Percentiles rank a stretch among this genome's conserved stretches.
Evolutionary conservation across 2,329 filamentous ascomycete genomes (phyloP).

Genomic region (Ambrosiella xylebori): DNA sequence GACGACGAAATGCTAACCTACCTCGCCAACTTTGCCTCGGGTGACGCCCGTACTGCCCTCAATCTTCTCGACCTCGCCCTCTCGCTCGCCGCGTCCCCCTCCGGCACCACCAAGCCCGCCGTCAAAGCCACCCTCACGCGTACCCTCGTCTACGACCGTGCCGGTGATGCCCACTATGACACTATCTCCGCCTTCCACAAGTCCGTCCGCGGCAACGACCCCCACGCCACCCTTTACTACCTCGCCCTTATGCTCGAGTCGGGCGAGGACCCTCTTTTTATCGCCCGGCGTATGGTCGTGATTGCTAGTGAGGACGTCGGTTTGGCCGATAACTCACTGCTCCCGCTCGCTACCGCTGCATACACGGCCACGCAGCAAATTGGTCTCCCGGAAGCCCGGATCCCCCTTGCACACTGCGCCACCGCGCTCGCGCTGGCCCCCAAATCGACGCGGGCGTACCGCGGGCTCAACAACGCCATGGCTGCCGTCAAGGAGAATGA

Average conservation of each 20-base stretch:
- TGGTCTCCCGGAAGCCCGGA: constrained; percentile 85
- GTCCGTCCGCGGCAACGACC: constrained; percentile 69
- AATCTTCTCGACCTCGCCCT: constrained; percentile 85
- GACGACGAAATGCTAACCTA: constrained; percentile 65
- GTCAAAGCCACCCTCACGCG: constrained; percentile 76
- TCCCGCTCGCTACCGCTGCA: constrained; percentile 68
- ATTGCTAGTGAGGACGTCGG: constrained; percentile 91
- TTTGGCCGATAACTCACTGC: constrained; percentile 67
- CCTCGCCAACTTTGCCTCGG: constrained; percentile 72
- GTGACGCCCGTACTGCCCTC: constrained; percentile 80
- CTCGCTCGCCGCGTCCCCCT: constrained; percentile 44
- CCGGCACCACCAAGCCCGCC: constrained; percentile 51
- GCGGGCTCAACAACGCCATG: constrained; percentile 65
- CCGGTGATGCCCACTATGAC: constrained; percentile 93
- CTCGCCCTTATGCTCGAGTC: constrained; percentile 89
- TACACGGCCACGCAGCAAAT: constrained; percentile 84
- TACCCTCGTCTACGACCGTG: constrained; percentile 86
- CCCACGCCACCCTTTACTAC: constrained; percentile 86
- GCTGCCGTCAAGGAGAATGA: constrained; percentile 58
- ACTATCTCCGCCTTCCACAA: constrained; percentile 97
- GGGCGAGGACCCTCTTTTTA: constrained; percentile 82
- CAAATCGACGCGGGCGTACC: constrained; percentile 77
- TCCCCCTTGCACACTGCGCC: constrained; percentile 74
- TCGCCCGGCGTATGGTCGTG: constrained; percentile 83
- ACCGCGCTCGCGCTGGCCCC: constrained; percentile 65